Conservation (phyloP, 2,329 filamentous ascomycete genomes). For the Xylaria sp. region DNA sequence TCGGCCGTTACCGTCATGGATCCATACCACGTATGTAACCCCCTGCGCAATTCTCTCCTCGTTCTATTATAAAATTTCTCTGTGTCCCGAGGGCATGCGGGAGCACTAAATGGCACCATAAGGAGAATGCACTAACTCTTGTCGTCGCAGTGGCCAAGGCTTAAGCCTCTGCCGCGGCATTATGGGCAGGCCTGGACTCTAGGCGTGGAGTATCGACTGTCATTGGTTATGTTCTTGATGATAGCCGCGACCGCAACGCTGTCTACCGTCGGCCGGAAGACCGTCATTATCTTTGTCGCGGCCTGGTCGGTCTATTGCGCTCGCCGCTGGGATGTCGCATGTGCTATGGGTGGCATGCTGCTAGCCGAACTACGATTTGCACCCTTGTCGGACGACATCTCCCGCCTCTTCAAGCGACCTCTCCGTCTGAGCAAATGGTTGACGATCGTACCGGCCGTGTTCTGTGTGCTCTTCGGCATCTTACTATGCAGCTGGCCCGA, state of each 20-base stretch:
- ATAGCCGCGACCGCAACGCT: conserved; percentile 36
- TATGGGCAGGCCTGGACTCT: conserved; percentile 35
- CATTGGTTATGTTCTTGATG: conserved; percentile 37
- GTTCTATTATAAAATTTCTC: conserved; percentile 12
- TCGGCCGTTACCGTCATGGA: conserved; percentile 35
- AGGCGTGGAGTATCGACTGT: conserved; percentile 36
- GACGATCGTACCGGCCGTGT: conserved; percentile 25
- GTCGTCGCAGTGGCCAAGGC: conserved; percentile 32
- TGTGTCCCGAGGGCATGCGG: conserved; percentile 13
- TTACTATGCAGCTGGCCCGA: conserved; percentile 36
- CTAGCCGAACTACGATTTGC: conserved; percentile 35
- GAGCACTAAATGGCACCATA: conserved; percentile 14
- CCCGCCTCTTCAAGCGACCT: conserved; percentile 32
- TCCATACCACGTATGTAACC: conserved; percentile 34
- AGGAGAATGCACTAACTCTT: conserved; percentile 26
- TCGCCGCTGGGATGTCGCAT: conserved; percentile 36
- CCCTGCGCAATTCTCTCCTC: conserved; percentile 12
- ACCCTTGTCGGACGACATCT: conserved; percentile 32
- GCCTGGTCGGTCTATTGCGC: conserved; percentile 33
- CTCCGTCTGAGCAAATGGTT: conserved; percentile 33
- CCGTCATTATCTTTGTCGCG: conserved; percentile 31
- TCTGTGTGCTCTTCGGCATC: conserved; percentile 29
- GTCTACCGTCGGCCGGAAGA: conserved; percentile 33
- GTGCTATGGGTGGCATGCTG: conserved; percentile 35
- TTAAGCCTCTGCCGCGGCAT: conserved; percentile 29